Conservation (phyloP, 805 yeast genomes). For the Wickerhamiella vanderwaltii region DNA sequence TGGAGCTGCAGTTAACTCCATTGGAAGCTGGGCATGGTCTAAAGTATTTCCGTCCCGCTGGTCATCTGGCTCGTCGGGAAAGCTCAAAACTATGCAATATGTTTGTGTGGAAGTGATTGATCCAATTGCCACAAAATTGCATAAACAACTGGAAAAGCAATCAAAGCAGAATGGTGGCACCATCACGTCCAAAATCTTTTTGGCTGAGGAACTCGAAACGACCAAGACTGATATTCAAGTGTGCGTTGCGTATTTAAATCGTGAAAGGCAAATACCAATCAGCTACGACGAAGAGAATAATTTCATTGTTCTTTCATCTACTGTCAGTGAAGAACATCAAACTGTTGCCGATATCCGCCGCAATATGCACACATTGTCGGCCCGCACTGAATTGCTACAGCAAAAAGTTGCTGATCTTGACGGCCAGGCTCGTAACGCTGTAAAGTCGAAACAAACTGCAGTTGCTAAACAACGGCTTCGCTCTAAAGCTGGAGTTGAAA, state of each 20-base stretch:
- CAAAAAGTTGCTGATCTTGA: constrained; percentile 12
- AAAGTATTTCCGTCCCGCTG: constrained; percentile 16
- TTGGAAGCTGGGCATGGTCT: constrained; percentile 13
- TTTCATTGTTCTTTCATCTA: constrained; percentile 17
- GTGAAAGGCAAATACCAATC: constrained; percentile 18
- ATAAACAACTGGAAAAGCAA: constrained; percentile 8
- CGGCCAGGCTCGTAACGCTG: constrained; percentile 15
- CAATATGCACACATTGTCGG: constrained; percentile 9
- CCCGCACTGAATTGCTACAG: constrained; percentile 7
- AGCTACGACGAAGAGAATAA: constrained; percentile 13
- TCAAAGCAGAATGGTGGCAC: constrained; percentile 11
- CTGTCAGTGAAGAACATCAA: constrained; percentile 18
- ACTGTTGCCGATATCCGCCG: constrained; percentile 20
- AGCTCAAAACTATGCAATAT: constrained; percentile 22
- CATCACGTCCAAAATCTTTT: constrained; percentile 5
- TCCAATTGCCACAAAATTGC: constrained; percentile 13
- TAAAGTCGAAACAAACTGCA: constrained; percentile 14
- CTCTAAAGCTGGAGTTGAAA: constrained; percentile 21
- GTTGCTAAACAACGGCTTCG: constrained; percentile 13
- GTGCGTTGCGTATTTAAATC: constrained; percentile 19
- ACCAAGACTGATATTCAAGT: constrained; percentile 21
- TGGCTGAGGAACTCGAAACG: constrained; percentile 8
- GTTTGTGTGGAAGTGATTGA: constrained; percentile 18
- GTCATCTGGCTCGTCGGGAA: constrained; percentile 20
- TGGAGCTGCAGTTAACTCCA: not conserved